Percentiles rank a stretch among this genome's conserved stretches.
Conservation (phyloP, 768 basidiomycete genomes). For the Suillus lakei region DNA sequence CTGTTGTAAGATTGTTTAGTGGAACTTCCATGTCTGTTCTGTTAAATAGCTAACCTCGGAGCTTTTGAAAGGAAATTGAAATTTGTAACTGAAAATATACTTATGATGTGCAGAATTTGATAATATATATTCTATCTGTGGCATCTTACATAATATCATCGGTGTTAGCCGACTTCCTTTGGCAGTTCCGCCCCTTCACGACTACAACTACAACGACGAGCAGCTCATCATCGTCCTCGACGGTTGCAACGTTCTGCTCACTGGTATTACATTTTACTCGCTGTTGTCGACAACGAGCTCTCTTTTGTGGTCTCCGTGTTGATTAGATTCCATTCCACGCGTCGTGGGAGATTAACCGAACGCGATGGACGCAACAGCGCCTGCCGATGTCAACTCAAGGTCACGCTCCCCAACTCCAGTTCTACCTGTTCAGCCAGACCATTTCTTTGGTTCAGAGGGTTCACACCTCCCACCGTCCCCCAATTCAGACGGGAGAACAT, state of each 20-base stretch:
- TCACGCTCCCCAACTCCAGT: constrained; percentile 59
- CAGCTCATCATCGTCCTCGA: background rate
- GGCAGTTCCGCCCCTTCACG: constrained; percentile 7
- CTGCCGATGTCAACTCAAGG: constrained; percentile 16
- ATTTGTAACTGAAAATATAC: background rate
- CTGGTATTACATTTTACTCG: background rate
- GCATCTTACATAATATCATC: constrained; percentile 8
- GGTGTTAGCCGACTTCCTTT: constrained; percentile 2
- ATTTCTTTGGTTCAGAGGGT: constrained; percentile 72
- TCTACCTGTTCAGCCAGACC: constrained; percentile 73
- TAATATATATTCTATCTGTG: background rate
- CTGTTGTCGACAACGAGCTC: background rate
- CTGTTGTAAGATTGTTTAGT: background rate
- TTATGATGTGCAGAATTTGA: background rate
- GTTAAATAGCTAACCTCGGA: background rate
- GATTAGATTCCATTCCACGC: constrained; percentile 5
- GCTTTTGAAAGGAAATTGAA: background rate
- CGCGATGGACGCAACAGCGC: constrained; percentile 26
- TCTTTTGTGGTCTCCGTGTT: background rate
- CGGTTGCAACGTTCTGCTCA: background rate
- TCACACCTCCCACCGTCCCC: constrained; percentile 59
- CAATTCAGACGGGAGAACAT: constrained; percentile 61
- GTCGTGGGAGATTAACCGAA: constrained; percentile 14
- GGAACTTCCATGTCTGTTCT: background rate
- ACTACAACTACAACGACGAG: constrained; percentile 5